Conservation (phyloP, 2,329 filamentous ascomycete genomes). For the Cucurbitaria berberidis region DNA sequence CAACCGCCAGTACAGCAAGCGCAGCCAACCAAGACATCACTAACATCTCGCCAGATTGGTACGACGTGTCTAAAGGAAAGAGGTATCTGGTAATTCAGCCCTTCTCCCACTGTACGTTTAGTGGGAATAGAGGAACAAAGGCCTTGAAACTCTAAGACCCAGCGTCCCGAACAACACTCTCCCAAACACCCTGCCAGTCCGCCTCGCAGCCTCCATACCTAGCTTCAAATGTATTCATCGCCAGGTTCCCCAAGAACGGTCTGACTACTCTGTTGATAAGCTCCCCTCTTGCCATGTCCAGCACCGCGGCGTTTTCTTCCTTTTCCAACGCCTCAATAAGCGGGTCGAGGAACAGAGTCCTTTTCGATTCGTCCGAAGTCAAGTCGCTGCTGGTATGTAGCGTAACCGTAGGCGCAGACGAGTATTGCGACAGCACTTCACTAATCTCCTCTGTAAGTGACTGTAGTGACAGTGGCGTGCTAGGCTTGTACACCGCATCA, state of each 20-base stretch:
- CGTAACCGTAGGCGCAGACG: slow-evolving; percentile 4
- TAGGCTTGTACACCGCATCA: slow-evolving; percentile 86
- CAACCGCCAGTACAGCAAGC: neutral
- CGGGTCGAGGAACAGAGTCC: slow-evolving; percentile 53
- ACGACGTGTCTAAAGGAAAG: neutral
- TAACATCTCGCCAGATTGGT: neutral
- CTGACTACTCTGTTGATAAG: slow-evolving; percentile 78
- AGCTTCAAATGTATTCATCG: slow-evolving; percentile 91
- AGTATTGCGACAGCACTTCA: slow-evolving; percentile 64
- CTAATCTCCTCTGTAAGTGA: slow-evolving; percentile 86
- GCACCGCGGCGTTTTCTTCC: slow-evolving; percentile 52
- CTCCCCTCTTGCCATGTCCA: slow-evolving; percentile 62
- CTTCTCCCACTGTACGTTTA: neutral
- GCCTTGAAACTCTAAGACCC: slow-evolving; percentile 6
- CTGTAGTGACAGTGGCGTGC: slow-evolving; percentile 66
- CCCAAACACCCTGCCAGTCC: slow-evolving; percentile 42
- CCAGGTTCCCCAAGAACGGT: slow-evolving; percentile 90
- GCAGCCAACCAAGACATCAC: neutral
- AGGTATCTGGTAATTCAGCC: neutral
- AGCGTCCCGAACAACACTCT: slow-evolving; percentile 41
- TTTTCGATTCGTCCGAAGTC: slow-evolving; percentile 25
- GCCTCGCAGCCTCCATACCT: slow-evolving; percentile 78
- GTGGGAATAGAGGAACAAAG: neutral
- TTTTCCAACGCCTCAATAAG: slow-evolving; percentile 42
- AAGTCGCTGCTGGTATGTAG: neutral